Evolutionary conservation across 371 early-diverging fungal species (phyloP).

Genomic region (Rhizopus stolonifer): DNA sequence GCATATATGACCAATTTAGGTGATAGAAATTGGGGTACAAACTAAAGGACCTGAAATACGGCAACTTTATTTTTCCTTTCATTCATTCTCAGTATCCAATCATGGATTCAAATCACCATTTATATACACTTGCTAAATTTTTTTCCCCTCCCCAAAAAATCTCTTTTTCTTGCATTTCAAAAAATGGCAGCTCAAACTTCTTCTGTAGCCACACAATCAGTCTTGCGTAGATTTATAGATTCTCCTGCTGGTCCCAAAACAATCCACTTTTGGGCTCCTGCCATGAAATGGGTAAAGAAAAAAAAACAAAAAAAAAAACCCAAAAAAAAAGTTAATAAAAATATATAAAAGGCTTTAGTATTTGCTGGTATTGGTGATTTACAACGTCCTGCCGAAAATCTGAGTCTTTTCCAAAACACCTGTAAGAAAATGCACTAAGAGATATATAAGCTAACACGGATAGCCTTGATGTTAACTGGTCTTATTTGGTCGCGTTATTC

Average conservation of each 20-base stretch:
- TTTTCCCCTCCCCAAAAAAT: conserved; percentile 17
- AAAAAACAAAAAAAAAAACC: conserved; percentile 5
- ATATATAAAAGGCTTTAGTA: conserved; percentile 29
- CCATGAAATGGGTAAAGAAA: conserved; percentile 38
- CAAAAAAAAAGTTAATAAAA: neutral
- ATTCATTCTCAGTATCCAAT: neutral
- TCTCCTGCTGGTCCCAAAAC: conserved; percentile 69
- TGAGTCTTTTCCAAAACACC: conserved; percentile 76
- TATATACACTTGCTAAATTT: neutral
- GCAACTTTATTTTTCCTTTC: too few relatives aligned
- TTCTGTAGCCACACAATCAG: conserved; percentile 52
- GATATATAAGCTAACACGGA: neutral
- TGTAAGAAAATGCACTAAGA: conserved; percentile 62
- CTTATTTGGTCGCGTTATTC: conserved; percentile 96
- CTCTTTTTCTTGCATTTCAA: conserved; percentile 14
- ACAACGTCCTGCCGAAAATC: conserved; percentile 88
- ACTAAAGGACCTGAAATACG: too few relatives aligned
- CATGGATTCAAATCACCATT: neutral
- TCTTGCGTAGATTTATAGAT: conserved; percentile 68
- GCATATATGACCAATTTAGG: too few relatives aligned
- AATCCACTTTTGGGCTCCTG: conserved; percentile 46
- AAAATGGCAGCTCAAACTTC: conserved; percentile 44
- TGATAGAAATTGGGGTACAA: too few relatives aligned
- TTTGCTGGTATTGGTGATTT: conserved; percentile 88
- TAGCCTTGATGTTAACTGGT: conserved; percentile 91